Evolutionary conservation across 176 grass and related monocot species (phyloP).

Genomic region (Raddia guianensis): DNA sequence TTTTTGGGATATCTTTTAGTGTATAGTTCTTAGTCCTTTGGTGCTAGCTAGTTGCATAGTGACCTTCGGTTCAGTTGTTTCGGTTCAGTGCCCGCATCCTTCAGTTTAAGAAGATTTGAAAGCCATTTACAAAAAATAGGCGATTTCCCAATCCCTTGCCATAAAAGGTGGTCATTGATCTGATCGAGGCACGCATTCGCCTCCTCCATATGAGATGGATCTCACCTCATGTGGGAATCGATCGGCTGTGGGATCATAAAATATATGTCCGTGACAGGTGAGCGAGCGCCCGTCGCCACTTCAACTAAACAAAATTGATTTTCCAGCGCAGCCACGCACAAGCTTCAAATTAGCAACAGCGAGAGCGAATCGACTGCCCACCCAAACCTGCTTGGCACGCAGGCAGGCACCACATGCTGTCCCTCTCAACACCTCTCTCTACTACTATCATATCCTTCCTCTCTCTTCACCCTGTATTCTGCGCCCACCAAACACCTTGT

Average conservation of each 20-base stretch:
- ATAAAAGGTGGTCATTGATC: too few species aligned
- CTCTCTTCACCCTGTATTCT: background rate
- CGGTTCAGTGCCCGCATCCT: too few species aligned
- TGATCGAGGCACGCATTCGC: background rate
- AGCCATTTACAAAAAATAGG: too few species aligned
- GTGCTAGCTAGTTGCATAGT: too few species aligned
- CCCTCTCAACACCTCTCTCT: background rate
- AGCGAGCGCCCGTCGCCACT: constrained; percentile 20
- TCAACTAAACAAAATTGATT: background rate
- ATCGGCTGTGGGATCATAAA: background rate
- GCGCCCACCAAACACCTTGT: background rate
- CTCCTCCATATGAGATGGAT: background rate
- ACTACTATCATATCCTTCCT: background rate
- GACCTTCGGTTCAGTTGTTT: too few species aligned
- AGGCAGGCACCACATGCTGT: constrained; percentile 22
- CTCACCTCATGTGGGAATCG: background rate
- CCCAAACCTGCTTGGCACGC: constrained; percentile 14
- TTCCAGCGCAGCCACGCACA: constrained; percentile 33
- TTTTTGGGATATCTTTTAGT: too few species aligned
- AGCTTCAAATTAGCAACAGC: constrained; percentile 6
- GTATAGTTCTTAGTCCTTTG: too few species aligned
- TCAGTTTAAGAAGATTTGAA: too few species aligned
- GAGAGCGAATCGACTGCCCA: constrained; percentile 32
- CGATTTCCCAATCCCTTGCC: too few species aligned
- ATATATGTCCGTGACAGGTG: constrained; percentile 15